Percentiles rank a stretch among this genome's conserved stretches.
phyloP scores from a whole-genome alignment of 2,329 filamentous ascomycete species.

The Stylonectria norvegica region DNA sequence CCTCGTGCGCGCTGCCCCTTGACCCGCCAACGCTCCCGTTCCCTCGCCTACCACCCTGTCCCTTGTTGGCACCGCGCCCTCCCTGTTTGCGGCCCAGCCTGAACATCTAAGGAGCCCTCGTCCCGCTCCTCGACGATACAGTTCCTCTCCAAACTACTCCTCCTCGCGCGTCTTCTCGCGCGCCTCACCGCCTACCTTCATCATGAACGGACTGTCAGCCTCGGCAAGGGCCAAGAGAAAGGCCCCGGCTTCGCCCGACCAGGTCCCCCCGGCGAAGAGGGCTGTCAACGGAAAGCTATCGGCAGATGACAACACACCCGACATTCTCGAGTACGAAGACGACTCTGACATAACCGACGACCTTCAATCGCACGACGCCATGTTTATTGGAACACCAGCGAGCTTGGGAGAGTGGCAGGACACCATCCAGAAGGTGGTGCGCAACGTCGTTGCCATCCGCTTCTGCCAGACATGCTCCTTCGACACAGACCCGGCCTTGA shows the following conservation, averaged over 20 bases:
- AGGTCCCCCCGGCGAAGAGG: conserved; percentile 35
- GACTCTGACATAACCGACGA: conserved; percentile 43
- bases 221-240: conserved; percentile 51
- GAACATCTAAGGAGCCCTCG: conserved; percentile 8
- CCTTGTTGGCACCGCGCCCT: conserved; percentile 18
- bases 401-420: conserved; percentile 76
- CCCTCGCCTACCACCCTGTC: conserved; percentile 24
- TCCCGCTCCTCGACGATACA: conserved; percentile 11
- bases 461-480: conserved; percentile 98
- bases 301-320: conserved; percentile 48
- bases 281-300: conserved; percentile 47
- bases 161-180: conserved; percentile 4
- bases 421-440: conserved; percentile 90
- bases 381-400: conserved; percentile 37
- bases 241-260: conserved; percentile 42
- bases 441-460: conserved; percentile 96
- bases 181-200: conserved; percentile 12
- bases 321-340: conserved; percentile 39
- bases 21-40: too few relatives aligned
- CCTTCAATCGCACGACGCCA: conserved; percentile 31
- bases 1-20: conserved; percentile 10
- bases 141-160: conserved; percentile 5
- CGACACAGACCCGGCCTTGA: conserved; percentile 91
- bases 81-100: conserved; percentile 11
- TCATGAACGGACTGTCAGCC: conserved; percentile 43